phyloP scores from a whole-genome alignment of 257 asterid genomes.

The Solanum infundibuliforme region DNA sequence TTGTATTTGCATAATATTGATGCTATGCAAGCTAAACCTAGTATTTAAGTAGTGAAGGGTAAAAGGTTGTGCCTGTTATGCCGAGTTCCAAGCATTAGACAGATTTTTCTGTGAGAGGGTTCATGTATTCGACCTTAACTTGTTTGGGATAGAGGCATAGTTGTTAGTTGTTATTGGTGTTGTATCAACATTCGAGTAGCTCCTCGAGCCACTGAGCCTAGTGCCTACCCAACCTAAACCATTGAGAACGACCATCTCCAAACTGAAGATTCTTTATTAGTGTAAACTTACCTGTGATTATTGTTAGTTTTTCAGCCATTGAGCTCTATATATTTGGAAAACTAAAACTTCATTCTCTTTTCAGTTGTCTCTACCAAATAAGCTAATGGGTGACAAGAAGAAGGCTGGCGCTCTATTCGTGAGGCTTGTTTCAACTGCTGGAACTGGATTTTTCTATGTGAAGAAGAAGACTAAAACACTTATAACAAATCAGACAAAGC shows the following conservation, averaged over 20 bases:
- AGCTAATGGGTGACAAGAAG: slow-evolving; percentile 2
- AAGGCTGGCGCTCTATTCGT: neutral
- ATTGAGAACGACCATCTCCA: neutral
- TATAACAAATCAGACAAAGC: neutral
- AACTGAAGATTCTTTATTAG: neutral
- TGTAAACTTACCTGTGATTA: neutral
- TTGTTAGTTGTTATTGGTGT: too few relatives aligned
- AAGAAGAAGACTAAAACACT: neutral
- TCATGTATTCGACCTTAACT: too few relatives aligned
- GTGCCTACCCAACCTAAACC: neutral
- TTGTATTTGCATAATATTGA: too few relatives aligned
- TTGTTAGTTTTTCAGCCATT: neutral
- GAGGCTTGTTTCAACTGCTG: neutral
- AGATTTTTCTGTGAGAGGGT: too few relatives aligned
- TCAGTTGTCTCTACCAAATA: neutral
- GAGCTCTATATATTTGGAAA: neutral
- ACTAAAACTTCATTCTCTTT: neutral
- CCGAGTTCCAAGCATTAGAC: too few relatives aligned
- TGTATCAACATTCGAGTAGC: too few relatives aligned
- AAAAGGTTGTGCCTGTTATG: too few relatives aligned
- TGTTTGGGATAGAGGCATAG: too few relatives aligned
- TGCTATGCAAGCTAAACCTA: too few relatives aligned
- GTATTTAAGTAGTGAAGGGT: too few relatives aligned
- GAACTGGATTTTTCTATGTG: slow-evolving; percentile 7
- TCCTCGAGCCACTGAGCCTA: too few relatives aligned